Evolutionary conservation across 495 filamentous ascomycete genomes (phyloP), one percentile per base, ranked within the genome.

Genomic region (Podospora pseudopauciseta): DNA sequence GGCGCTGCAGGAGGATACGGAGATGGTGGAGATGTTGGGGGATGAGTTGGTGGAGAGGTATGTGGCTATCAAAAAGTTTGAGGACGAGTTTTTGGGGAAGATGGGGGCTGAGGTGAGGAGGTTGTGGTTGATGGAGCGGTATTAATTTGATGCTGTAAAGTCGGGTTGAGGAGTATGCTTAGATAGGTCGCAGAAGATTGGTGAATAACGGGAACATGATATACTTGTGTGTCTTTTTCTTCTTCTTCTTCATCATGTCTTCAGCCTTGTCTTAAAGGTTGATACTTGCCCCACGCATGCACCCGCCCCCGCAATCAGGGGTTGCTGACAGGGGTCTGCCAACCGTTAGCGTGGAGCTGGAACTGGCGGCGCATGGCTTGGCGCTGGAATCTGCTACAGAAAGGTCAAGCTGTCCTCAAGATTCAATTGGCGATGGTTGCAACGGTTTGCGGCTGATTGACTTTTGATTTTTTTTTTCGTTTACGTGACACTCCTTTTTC

Each of bases 111-210:
- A 83, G 1, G 71, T 82, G 57, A 80, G 83, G 57, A 76, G 84
- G 67, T 69, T 77, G 60, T 92, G 89, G 89, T 68, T 91, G 39
- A 76, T 91, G 56, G 88, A 91, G 75, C 77, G 85, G 65, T 87
- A 87, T 69, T 87, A 75, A 71, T 9, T 55, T 62, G 20, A 23
- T 13, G 65, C 18, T 11, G 15, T 5, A 11, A 16, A 16, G 39
- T 3, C 0, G 39, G 7, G 13, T 16, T 49, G 15, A 23, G 39
- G 15, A 49, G 39, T 13, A 49, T 49, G 13, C 39, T 49, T 49
- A 49, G 5, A 6, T 39, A 39, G 11, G 11, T 3, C 34, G 34
- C 11, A 39, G 34, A 23, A 23, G 20, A 23, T 23, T 23, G 20
- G 34, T 6, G 11, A 39, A 11, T 39, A 39, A 11, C 34, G 34